Evolutionary conservation across 495 filamentous ascomycete genomes (phyloP).

Genomic region (Neurospora cerealis): DNA sequence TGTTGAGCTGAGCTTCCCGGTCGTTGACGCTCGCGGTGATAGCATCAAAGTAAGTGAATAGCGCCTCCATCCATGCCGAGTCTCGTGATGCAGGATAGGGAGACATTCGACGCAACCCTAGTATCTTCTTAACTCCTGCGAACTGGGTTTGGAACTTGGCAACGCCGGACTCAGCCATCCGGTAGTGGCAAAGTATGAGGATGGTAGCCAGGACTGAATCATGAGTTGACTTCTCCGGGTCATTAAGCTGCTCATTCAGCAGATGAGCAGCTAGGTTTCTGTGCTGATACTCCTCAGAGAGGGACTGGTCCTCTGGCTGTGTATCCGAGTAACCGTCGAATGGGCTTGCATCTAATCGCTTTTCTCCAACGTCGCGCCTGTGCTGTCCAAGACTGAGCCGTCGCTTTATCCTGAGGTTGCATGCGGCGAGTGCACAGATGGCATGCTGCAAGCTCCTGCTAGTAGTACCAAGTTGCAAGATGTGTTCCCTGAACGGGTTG

Average conservation of each 20-base stretch:
- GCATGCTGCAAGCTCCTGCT: constrained; percentile 84
- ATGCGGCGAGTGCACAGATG: constrained; percentile 79
- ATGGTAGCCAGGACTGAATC: constrained; percentile 86
- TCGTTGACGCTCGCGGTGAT: constrained; percentile 88
- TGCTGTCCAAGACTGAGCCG: constrained; percentile 44
- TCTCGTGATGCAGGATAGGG: constrained; percentile 56
- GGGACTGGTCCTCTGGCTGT: constrained; percentile 37
- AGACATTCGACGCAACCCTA: constrained; percentile 64
- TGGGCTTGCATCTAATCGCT: constrained; percentile 23
- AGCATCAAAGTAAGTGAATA: constrained; percentile 95
- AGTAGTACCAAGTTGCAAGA: constrained; percentile 65
- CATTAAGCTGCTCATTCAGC: constrained; percentile 72
- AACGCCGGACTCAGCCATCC: constrained; percentile 86
- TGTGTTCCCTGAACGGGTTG: constrained; percentile 77
- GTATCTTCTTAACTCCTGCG: constrained; percentile 85
- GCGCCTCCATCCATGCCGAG: constrained; percentile 80
- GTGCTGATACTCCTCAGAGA: constrained; percentile 73
- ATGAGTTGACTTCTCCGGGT: constrained; percentile 60
- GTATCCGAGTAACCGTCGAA: constrained; percentile 25
- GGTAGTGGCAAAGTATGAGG: constrained; percentile 80
- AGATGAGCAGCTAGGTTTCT: constrained; percentile 71
- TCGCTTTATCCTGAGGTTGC: constrained; percentile 62
- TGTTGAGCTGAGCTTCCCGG: constrained; percentile 77
- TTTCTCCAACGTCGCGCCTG: constrained; percentile 27
- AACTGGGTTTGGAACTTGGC: constrained; percentile 91